Percentiles rank a stretch among this genome's conserved stretches.
Evolutionary conservation across 2,329 filamentous ascomycete species (phyloP).

Genomic region (Ophiostoma quercus): DNA sequence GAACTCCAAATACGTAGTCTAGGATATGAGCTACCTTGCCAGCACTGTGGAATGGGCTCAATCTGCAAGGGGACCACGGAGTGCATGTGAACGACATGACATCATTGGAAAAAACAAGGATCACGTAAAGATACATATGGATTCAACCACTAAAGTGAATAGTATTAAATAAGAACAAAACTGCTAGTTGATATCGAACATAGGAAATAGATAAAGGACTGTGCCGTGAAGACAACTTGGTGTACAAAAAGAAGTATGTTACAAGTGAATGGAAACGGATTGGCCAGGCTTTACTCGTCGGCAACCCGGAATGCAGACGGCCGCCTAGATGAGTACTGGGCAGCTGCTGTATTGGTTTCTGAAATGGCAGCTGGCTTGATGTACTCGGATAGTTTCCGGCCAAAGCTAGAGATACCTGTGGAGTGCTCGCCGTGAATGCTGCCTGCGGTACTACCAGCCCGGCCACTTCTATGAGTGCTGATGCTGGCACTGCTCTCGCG

Average conservation of each 20-base stretch:
- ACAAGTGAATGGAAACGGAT: background rate
- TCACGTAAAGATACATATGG: background rate
- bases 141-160: background rate
- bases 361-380: constrained; percentile 15
- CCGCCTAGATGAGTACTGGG: background rate
- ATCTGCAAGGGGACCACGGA: too few species aligned
- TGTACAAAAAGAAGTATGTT: background rate
- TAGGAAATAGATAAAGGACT: background rate
- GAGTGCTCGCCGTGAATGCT: background rate
- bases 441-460: background rate
- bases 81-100: background rate
- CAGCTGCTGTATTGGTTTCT: background rate
- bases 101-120: background rate
- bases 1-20: too few species aligned
- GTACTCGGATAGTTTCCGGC: constrained; percentile 17
- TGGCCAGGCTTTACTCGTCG: background rate
- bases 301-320: background rate
- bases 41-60: too few species aligned
- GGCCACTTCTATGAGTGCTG: background rate
- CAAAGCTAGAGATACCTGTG: constrained; percentile 1
- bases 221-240: background rate
- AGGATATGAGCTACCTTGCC: too few species aligned
- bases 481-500: constrained; percentile 10
- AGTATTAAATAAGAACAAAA: background rate
- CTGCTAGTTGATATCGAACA: background rate